These are phyloP conservation scores for Centrapalus pauciflorus DNA, from an alignment of 129 eudicot species.

Conservation along the genomic window DNA sequence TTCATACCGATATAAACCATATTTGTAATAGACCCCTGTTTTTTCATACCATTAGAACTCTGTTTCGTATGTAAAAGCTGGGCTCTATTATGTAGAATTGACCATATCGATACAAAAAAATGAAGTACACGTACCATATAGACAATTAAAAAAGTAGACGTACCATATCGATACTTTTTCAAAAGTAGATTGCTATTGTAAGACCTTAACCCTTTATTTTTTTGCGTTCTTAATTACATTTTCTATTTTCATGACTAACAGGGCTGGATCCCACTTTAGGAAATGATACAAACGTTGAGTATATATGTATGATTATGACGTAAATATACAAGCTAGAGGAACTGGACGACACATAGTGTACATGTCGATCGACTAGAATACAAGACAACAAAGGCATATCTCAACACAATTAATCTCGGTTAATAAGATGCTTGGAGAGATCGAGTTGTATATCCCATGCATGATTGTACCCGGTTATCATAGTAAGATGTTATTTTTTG, in stretches of 20 bases:
- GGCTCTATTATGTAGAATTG: too few relatives aligned
- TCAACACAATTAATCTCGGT: conserved; percentile 9
- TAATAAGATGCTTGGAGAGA: conserved; percentile 16
- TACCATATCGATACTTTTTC: too few relatives aligned
- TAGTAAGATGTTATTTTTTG: neutral
- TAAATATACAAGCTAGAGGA: conserved; percentile 16
- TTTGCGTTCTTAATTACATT: neutral
- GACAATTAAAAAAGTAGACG: too few relatives aligned
- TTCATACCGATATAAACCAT: too few relatives aligned
- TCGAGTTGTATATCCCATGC: conserved; percentile 9
- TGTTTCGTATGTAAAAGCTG: too few relatives aligned
- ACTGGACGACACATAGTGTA: conserved; percentile 15
- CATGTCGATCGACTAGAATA: neutral
- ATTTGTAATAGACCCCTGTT: too few relatives aligned
- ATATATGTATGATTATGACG: conserved; percentile 5
- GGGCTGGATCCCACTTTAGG: conserved; percentile 86
- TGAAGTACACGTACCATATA: too few relatives aligned
- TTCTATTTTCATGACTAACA: conserved; percentile 19
- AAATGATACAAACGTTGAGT: conserved; percentile 6
- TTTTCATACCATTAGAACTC: too few relatives aligned
- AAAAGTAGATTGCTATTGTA: too few relatives aligned
- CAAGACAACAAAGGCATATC: conserved; percentile 1
- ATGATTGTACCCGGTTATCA: neutral
- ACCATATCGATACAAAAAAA: too few relatives aligned
- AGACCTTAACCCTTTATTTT: too few relatives aligned